These are phyloP conservation scores for Claviceps cyperi DNA, from an alignment of 2,329 filamentous ascomycete species.

Conservation along the genomic window DNA sequence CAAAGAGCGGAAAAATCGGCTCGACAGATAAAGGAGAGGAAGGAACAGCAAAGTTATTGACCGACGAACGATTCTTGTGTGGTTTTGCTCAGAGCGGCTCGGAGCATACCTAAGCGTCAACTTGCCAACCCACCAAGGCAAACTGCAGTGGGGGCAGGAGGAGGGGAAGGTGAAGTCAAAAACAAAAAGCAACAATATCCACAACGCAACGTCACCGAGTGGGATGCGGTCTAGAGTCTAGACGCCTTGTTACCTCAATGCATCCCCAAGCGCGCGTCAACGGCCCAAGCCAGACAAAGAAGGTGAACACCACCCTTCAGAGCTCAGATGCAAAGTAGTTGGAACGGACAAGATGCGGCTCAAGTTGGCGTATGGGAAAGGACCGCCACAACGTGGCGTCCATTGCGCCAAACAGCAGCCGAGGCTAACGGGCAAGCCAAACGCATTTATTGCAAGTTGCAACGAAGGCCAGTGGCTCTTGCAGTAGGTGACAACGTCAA, in stretches of 20 bases:
- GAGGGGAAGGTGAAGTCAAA: background rate
- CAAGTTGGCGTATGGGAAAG: background rate
- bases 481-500: background rate
- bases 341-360: background rate
- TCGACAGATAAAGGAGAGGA: background rate
- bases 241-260: background rate
- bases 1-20: background rate
- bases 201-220: background rate
- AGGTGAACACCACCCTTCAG: background rate
- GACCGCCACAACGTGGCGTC: background rate
- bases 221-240: background rate
- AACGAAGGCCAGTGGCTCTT: background rate
- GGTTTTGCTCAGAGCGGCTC: background rate
- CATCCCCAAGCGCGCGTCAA: background rate
- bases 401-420: background rate
- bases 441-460: background rate
- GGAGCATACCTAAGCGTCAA: background rate
- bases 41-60: background rate
- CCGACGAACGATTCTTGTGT: background rate
- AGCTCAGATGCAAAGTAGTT: background rate
- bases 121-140: background rate
- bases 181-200: background rate
- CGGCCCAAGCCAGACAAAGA: background rate
- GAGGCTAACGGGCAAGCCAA: background rate
- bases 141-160: background rate